Percentiles rank a stretch among this genome's conserved stretches.
Evolutionary conservation across 2,329 filamentous ascomycete genomes (phyloP).

Genomic region (Alternaria atra): DNA sequence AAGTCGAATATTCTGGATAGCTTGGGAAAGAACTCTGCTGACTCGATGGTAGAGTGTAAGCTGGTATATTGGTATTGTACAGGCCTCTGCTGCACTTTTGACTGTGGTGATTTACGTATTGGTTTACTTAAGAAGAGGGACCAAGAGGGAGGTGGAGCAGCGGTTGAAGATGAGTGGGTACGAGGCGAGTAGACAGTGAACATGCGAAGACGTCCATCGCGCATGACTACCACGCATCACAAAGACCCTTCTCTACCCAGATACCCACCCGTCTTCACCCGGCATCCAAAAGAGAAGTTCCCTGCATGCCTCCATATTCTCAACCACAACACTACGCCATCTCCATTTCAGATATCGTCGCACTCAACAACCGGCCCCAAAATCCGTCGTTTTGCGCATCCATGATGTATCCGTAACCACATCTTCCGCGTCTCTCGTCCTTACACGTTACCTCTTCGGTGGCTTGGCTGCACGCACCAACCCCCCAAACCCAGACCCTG

Average conservation of each 20-base stretch:
- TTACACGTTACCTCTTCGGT: not conserved
- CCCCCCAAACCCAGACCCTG: not conserved
- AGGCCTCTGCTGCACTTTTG: slow-evolving; percentile 43
- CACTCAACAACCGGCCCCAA: not conserved
- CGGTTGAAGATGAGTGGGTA: not conserved
- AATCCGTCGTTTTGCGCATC: not conserved
- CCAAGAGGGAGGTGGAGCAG: slow-evolving; percentile 39
- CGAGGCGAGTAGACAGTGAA: not conserved
- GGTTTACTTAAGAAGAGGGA: slow-evolving; percentile 34
- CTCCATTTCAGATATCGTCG: not conserved
- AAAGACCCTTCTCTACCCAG: not conserved
- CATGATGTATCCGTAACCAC: not conserved
- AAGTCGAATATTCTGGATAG: not conserved
- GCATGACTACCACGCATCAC: not conserved
- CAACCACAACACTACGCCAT: not conserved
- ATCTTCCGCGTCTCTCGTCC: not conserved
- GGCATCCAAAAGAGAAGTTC: not conserved
- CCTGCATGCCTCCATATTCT: not conserved
- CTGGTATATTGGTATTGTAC: slow-evolving; percentile 49
- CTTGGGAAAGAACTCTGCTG: slow-evolving; percentile 1
- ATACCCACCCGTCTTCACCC: not conserved
- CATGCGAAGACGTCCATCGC: not conserved
- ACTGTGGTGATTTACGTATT: slow-evolving; percentile 42
- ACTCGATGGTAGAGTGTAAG: slow-evolving; percentile 37
- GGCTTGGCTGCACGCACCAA: not conserved